These are phyloP conservation scores for Cyberlindnera subsufficiens DNA, from an alignment of 805 yeast genomes.

Conservation along the genomic window DNA sequence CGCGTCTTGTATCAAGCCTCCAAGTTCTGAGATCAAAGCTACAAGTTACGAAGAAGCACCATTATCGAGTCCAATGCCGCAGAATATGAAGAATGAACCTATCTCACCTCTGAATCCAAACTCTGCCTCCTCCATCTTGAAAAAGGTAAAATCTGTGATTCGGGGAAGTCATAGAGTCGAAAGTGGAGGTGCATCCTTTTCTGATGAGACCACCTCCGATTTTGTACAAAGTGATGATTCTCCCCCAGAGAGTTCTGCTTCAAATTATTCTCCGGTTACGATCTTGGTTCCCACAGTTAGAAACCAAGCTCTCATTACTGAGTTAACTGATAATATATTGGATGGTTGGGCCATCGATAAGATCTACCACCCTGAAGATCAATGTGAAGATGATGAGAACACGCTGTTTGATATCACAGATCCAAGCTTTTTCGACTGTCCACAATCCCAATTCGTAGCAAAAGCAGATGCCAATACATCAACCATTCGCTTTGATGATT, in stretches of 20 bases:
- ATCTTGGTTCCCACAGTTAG: constrained; percentile 10
- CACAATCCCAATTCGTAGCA: constrained; percentile 4
- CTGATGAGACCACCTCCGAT: neutral
- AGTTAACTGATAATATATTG: constrained; percentile 3
- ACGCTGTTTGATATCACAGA: constrained; percentile 3
- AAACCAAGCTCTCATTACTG: constrained; percentile 2
- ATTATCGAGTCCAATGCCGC: neutral
- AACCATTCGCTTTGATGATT: constrained; percentile 4
- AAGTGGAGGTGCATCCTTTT: neutral
- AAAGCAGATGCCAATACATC: neutral
- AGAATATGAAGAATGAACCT: neutral
- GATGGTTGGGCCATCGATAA: constrained; percentile 4
- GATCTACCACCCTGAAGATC: constrained; percentile 3
- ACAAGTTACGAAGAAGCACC: neutral
- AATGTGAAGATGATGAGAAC: constrained; percentile 2
- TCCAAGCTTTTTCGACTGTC: constrained; percentile 4
- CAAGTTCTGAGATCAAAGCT: no score
- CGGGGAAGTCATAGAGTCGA: neutral
- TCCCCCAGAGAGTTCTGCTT: neutral
- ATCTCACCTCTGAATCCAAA: neutral
- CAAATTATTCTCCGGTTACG: constrained; percentile 7
- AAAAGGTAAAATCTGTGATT: neutral
- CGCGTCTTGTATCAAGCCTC: no score
- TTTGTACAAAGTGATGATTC: no score
- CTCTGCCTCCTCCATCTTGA: neutral